Conservation (phyloP, 495 filamentous ascomycete genomes). For the Lichina pygmaea region DNA sequence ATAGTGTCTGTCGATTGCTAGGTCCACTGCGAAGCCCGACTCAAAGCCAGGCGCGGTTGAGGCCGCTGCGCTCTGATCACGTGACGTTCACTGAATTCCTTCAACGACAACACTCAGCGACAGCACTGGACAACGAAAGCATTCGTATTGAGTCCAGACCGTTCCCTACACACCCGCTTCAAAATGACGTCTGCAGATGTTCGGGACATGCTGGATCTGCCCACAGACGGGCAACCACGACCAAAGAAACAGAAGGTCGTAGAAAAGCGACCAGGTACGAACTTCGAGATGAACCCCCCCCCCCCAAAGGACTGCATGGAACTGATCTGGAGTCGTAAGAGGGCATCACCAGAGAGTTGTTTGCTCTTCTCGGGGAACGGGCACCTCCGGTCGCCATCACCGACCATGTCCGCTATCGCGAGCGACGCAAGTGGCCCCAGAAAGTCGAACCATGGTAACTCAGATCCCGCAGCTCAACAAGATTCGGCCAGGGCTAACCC, state of each 20-base stretch:
- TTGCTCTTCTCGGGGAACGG: constrained; percentile 35
- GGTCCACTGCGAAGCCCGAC: too few species aligned
- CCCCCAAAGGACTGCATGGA: constrained; percentile 15
- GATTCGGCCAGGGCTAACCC: not conserved
- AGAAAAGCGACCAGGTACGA: constrained; percentile 39
- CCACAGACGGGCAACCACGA: constrained; percentile 31
- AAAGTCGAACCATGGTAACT: constrained; percentile 28
- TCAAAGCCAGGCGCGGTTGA: too few species aligned
- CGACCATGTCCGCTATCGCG: constrained; percentile 35
- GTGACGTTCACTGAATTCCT: too few species aligned
- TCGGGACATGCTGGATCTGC: constrained; percentile 70
- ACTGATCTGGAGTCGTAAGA: constrained; percentile 26
- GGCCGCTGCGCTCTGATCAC: too few species aligned
- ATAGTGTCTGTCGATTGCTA: too few species aligned
- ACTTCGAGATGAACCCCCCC: constrained; percentile 13
- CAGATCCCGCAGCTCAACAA: not conserved
- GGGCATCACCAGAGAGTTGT: constrained; percentile 41
- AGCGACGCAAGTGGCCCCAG: constrained; percentile 29
- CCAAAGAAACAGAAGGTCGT: constrained; percentile 59
- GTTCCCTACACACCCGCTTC: constrained; percentile 3
- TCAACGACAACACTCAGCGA: too few species aligned
- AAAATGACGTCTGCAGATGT: constrained; percentile 61
- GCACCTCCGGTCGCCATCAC: constrained; percentile 41
- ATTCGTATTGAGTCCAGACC: too few species aligned
- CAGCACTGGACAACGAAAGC: too few species aligned